Base-by-base conservation (phyloP, 345 rosid species). In the Cardamine occulta region DNA sequence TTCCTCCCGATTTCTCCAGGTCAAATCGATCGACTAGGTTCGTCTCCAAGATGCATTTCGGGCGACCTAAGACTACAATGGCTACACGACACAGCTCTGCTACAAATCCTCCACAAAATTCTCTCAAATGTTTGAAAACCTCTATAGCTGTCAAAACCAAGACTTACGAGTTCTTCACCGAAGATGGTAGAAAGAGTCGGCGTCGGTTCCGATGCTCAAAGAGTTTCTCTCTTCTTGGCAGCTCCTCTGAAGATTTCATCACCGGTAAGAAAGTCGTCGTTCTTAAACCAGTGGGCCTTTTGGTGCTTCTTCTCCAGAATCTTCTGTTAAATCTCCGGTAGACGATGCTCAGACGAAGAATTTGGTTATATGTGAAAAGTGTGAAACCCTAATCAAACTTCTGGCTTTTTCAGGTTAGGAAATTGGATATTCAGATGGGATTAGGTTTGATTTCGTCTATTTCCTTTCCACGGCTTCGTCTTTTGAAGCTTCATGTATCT, bases 181-280 rank as follows among this genome's bases (percentile, higher is more conserved):
- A 91, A 18, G 97, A 89, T 0, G 88, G 66, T 24, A n/a, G 82
- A 67, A 10, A 54, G 56, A n/a, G 17, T 55, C 24, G 40, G 34
- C 58, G 56, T 55, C n/a, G 71, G 64, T 63, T 78, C 75, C 40
- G 83, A 66, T 19, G 52, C 73, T 68, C 86, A 84, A 4, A n/a
- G n/a, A 87, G 90, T 7, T 86, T 88, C 70, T 2, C 86, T 7
- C 92, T 93, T 59, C 90, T 93, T 32, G 95, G n/a, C n/a, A n/a
- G 91, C 69, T 93, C 97, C 60, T 70, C 90, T 21, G 98, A 93
- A 21, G 98, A 90, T 70, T 87, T 92, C 86, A 92, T 95, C 82
- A 74, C 93, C 78, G 96, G 90, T 78, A 97, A 90, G 79, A 87
- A 93, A 68, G 97, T 95, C 53, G 93, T 95, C 64, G 96, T 95